Percentiles rank a stretch among this genome's conserved stretches.
Conservation (phyloP, 495 filamentous ascomycete genomes). For the Hypoxylon trugodes region DNA sequence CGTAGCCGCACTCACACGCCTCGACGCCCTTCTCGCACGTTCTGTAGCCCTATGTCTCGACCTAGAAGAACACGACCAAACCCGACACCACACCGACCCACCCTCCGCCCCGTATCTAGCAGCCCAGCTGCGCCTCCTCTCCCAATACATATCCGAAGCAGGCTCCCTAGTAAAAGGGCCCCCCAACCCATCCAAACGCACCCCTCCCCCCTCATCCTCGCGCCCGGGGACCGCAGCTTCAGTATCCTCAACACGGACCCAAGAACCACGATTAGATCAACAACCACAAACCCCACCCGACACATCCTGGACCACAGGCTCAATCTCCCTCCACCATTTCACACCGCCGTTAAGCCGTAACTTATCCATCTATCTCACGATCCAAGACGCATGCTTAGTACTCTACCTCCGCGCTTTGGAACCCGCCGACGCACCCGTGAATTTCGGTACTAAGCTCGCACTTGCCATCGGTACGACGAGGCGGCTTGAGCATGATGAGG, state of each 20-base stretch:
- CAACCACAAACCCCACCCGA: constrained; percentile 23
- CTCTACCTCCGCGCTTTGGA: constrained; percentile 84
- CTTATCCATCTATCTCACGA: constrained; percentile 77
- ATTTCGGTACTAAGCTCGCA: constrained; percentile 59
- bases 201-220: constrained; percentile 35
- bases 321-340: constrained; percentile 52
- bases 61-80: constrained; percentile 52
- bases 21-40: constrained; percentile 77
- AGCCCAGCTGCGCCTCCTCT: constrained; percentile 78
- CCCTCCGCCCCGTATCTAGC: constrained; percentile 76
- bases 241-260: background rate
- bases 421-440: constrained; percentile 58
- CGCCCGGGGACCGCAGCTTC: constrained; percentile 15
- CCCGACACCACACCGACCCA: constrained; percentile 48
- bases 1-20: constrained; percentile 72
- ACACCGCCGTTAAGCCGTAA: constrained; percentile 52
- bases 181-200: constrained; percentile 46
- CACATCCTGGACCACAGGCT: constrained; percentile 50
- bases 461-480: constrained; percentile 66
- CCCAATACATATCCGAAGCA: constrained; percentile 79
- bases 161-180: constrained; percentile 64
- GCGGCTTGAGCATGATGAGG: constrained; percentile 81
- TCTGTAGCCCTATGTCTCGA: constrained; percentile 79
- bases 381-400: constrained; percentile 80
- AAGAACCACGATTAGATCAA: background rate